Evolutionary conservation across 2,329 filamentous ascomycete genomes (phyloP).

Genomic region (Daldinia sp.): DNA sequence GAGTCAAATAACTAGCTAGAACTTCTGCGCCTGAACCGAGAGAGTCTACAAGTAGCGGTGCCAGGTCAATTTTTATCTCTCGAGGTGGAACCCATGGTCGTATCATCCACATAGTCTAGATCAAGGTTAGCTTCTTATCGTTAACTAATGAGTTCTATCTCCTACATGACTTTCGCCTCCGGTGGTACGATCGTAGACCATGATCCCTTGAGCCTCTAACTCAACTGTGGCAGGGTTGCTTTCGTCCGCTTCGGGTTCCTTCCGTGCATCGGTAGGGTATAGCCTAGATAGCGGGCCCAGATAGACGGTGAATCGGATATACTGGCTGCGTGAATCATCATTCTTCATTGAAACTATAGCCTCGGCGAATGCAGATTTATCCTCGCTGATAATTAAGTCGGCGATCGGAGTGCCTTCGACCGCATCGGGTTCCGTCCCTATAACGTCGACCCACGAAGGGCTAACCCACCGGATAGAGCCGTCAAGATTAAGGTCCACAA

Average conservation of each 20-base stretch:
- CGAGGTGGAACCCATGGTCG: constrained; percentile 87
- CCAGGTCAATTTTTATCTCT: constrained; percentile 96
- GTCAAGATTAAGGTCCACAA: constrained; percentile 91
- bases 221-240: constrained; percentile 68
- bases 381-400: constrained; percentile 79
- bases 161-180: constrained; percentile 90
- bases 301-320: constrained; percentile 80
- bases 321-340: constrained; percentile 91
- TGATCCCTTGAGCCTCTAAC: constrained; percentile 95
- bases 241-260: constrained; percentile 51
- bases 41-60: constrained; percentile 87
- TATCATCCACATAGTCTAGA: constrained; percentile 99
- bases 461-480: constrained; percentile 95
- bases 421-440: constrained; percentile 77
- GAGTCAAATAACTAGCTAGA: constrained; percentile 90
- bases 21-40: constrained; percentile 94
- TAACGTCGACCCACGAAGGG: constrained; percentile 92
- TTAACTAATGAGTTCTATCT: constrained; percentile 36
- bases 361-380: constrained; percentile 81
- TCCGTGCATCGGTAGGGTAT: constrained; percentile 54
- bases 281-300: constrained; percentile 75
- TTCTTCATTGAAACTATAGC: constrained; percentile 88
- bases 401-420: constrained; percentile 81
- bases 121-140: constrained; percentile 42
- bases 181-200: constrained; percentile 91